Percentiles rank a stretch among this genome's conserved stretches.
Conservation (phyloP, 2,329 filamentous ascomycete genomes). For the Huntiella bhutanensis region DNA sequence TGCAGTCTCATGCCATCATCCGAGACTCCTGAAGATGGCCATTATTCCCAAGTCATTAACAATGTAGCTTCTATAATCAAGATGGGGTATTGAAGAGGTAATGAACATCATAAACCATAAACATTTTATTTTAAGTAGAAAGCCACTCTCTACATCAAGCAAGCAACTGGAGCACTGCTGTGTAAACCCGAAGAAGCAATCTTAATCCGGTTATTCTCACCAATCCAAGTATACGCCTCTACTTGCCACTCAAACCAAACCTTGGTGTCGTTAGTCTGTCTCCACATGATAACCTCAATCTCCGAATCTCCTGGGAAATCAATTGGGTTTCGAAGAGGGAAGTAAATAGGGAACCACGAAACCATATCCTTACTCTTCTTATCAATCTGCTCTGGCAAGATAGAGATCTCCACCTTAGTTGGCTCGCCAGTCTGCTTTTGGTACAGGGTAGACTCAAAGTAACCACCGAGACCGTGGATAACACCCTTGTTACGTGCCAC, state of each 20-base stretch:
- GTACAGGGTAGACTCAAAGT: slow-evolving; percentile 95
- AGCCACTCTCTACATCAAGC: slow-evolving; percentile 37
- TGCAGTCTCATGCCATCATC: too few species aligned
- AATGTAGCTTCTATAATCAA: not conserved
- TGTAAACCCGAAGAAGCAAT: slow-evolving; percentile 47
- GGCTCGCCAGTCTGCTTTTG: slow-evolving; percentile 22
- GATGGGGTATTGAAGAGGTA: too few species aligned
- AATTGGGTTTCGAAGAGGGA: slow-evolving; percentile 80
- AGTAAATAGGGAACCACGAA: slow-evolving; percentile 98
- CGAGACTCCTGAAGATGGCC: too few species aligned
- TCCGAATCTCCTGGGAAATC: slow-evolving; percentile 71
- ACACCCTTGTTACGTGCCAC: slow-evolving; percentile 61
- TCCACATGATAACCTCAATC: slow-evolving; percentile 84
- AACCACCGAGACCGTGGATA: slow-evolving; percentile 79
- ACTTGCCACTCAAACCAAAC: slow-evolving; percentile 99
- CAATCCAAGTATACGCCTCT: slow-evolving; percentile 56
- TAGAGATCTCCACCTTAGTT: slow-evolving; percentile 66
- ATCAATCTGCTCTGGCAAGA: slow-evolving; percentile 79
- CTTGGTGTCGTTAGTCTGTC: slow-evolving; percentile 82
- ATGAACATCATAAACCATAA: too few species aligned
- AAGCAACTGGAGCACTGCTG: slow-evolving; percentile 50
- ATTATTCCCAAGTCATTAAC: too few species aligned
- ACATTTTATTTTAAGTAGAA: too few species aligned
- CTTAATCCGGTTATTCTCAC: slow-evolving; percentile 42
- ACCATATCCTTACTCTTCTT: slow-evolving; percentile 95